Evolutionary conservation across 768 basidiomycete species (phyloP).

Genomic region (Leucocoprinus birnbaumii): DNA sequence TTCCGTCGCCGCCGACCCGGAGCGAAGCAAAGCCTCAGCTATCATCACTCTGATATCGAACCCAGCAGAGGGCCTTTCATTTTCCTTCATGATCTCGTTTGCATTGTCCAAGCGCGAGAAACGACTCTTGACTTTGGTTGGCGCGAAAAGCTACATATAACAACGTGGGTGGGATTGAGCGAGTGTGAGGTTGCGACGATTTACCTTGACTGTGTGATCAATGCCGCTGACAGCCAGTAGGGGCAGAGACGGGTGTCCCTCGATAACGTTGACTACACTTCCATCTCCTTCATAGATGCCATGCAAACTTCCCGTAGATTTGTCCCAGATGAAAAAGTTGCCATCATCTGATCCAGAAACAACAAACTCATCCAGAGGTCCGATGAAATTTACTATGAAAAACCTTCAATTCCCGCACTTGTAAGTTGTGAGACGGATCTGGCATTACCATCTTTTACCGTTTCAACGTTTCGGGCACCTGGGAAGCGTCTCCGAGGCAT

Average conservation of each 20-base stretch:
- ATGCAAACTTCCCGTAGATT: conserved; percentile 56
- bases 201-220: conserved; percentile 79
- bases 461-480: conserved; percentile 78
- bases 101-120: conserved; percentile 57
- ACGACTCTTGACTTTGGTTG: conserved; percentile 38
- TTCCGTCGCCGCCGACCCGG: conserved; percentile 5
- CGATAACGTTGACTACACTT: conserved; percentile 81
- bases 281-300: conserved; percentile 86
- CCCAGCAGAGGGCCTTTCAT: conserved; percentile 29
- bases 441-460: conserved; percentile 87
- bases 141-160: conserved; percentile 58
- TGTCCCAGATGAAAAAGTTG: conserved; percentile 86
- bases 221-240: conserved; percentile 87
- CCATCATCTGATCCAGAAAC: conserved; percentile 87
- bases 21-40: conserved; percentile 9
- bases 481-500: conserved; percentile 60
- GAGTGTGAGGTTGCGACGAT: conserved; percentile 4
- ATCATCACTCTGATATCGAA: conserved; percentile 4
- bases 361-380: conserved; percentile 73
- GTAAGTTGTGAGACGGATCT: too few species aligned
- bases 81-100: conserved; percentile 53
- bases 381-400: conserved; percentile 75
- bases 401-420: conserved; percentile 2
- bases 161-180: background rate
- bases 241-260: conserved; percentile 78